Percentiles rank a stretch among this genome's conserved stretches.
Evolutionary conservation across 1,284 basidiomycete species (phyloP).

Genomic region (Pisolithus thermaeus): DNA sequence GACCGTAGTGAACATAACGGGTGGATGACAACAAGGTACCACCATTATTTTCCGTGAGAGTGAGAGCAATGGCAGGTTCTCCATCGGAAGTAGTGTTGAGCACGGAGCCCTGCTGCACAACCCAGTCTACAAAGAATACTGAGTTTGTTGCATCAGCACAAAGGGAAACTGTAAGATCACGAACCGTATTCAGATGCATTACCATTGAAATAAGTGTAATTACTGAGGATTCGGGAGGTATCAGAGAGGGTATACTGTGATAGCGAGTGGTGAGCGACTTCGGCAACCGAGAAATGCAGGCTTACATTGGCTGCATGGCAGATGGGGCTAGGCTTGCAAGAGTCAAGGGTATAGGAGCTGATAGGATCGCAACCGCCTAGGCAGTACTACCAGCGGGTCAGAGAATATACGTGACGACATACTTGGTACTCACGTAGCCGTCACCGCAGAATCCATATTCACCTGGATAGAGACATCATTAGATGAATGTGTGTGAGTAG

Average conservation of each 20-base stretch:
- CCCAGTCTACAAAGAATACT: slow-evolving; percentile 47
- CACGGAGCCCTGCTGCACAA: slow-evolving; percentile 62
- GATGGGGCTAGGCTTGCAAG: slow-evolving; percentile 68
- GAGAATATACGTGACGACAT: neutral
- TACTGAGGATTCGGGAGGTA: slow-evolving; percentile 60
- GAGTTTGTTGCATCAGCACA: neutral
- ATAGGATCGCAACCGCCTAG: slow-evolving; percentile 80
- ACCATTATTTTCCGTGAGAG: slow-evolving; percentile 61
- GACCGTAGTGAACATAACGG: slow-evolving; percentile 77
- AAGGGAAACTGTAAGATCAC: slow-evolving; percentile 1
- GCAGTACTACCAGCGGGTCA: slow-evolving; percentile 50
- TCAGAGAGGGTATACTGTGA: slow-evolving; percentile 58
- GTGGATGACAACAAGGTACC: slow-evolving; percentile 78
- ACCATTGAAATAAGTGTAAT: slow-evolving; percentile 63
- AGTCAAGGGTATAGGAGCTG: slow-evolving; percentile 52
- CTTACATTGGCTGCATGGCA: slow-evolving; percentile 60
- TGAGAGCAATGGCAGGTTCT: slow-evolving; percentile 57
- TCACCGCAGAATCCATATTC: slow-evolving; percentile 72
- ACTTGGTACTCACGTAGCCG: slow-evolving; percentile 36
- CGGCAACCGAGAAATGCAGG: slow-evolving; percentile 2
- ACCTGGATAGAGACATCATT: slow-evolving; percentile 33
- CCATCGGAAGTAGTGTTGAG: slow-evolving; percentile 58
- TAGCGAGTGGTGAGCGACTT: neutral
- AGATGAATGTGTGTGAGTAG: slow-evolving; percentile 1
- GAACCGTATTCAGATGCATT: slow-evolving; percentile 58